phyloP scores from a whole-genome alignment of 1,139 yeast species.

The Candida sanyaensis region DNA sequence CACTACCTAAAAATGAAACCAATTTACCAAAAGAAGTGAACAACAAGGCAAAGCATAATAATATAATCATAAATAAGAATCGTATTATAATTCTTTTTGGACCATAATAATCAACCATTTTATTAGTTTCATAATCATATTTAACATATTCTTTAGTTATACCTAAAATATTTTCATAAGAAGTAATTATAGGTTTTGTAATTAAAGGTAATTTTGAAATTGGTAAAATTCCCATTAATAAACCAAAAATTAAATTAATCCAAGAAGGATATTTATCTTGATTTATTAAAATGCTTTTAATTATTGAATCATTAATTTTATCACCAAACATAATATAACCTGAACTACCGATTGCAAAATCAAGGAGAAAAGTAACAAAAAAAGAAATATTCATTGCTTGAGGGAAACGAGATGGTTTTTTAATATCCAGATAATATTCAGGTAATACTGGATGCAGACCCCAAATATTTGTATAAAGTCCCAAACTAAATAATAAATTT shows the following conservation, averaged over 20 bases:
- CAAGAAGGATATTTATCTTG: slow-evolving; percentile 29
- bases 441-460: slow-evolving; percentile 91
- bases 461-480: slow-evolving; percentile 85
- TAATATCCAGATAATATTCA: slow-evolving; percentile 77
- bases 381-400: slow-evolving; percentile 34
- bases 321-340: slow-evolving; percentile 47
- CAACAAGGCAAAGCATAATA: slow-evolving; percentile 54
- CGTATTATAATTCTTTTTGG: slow-evolving; percentile 30
- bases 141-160: slow-evolving; percentile 13
- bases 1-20: slow-evolving; percentile 81
- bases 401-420: slow-evolving; percentile 57
- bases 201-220: slow-evolving; percentile 44
- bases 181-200: slow-evolving; percentile 42
- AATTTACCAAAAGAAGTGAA: slow-evolving; percentile 81
- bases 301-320: slow-evolving; percentile 37
- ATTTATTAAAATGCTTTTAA: slow-evolving; percentile 40
- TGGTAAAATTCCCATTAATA: slow-evolving; percentile 43
- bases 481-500: slow-evolving; percentile 61
- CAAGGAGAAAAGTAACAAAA: slow-evolving; percentile 32
- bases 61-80: slow-evolving; percentile 22
- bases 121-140: slow-evolving; percentile 7
- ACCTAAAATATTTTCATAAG: slow-evolving; percentile 31
- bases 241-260: slow-evolving; percentile 31
- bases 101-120: slow-evolving; percentile 17
- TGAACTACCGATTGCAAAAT: slow-evolving; percentile 33